Base-by-base conservation (phyloP, 2,329 filamentous ascomycete genomes). In the Chrysoporthe puriensis region DNA sequence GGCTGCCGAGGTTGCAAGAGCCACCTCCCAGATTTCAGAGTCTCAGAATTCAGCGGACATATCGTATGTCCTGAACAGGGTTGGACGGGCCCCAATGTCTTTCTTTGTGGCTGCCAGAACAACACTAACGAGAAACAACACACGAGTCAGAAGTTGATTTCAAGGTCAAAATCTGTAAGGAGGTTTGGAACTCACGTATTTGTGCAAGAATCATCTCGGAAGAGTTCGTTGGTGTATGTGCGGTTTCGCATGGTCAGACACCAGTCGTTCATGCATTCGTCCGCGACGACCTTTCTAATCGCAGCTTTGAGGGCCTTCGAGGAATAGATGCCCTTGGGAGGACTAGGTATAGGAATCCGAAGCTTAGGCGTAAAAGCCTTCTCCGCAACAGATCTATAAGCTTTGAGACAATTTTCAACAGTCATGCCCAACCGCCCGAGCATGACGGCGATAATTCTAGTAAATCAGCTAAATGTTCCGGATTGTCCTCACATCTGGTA, bases 1-100 rank as follows among this genome's bases (percentile, higher is more conserved):
- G 2, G 70, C 68, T 4, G 72, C 72, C 44, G 72, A 70, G 4
- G 71, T 72, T 4, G 71, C 72, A 9, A 67, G 70, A 36, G 69
- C 76, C 2, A 74, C 70, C 40, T 78, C 58, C 74, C 75, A 77
- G 9, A 78, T 75, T 1, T 70, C 68, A 63, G 73, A 77, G 50
- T 56, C 60, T 13, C 70, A 14, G 48, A 73, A 70, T 43, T 26
- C 63, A 13, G 64, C 44, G 4, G 71, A 69, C n/a, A 60, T 70
- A 58, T 74, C 73, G 61, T 75, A 76, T 3, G 74, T 76, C 48
- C 57, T 73, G 57, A 77, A 73, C 2, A 77, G 70, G 0, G 70
- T 74, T 0, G 74, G 75, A 8, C 21, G 62, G 11, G 73, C 70
- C 62, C 74, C 70, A 18, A 74, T 65, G 43, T 76, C 74, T 4